Evolutionary conservation across 1,284 basidiomycete species (phyloP), one percentile per base, ranked within the genome.

Genomic region (Trametes sp.): DNA sequence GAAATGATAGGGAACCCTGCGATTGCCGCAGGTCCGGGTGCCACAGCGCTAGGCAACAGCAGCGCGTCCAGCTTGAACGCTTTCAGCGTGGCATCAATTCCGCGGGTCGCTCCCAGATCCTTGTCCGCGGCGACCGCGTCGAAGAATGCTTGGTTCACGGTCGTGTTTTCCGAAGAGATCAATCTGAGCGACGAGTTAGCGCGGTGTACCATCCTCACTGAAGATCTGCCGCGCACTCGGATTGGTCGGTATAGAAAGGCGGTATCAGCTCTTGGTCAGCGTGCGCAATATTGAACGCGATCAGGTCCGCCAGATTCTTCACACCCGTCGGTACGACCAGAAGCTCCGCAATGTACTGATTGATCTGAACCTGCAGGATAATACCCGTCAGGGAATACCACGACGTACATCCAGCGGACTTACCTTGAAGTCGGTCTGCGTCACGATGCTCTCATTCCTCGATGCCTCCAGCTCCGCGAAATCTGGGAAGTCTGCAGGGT

Each of bases 1-100:
- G 86, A 85, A 13, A 87, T 76, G 54, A 87, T 83, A 1, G 86
- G 86, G 69, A 87, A 88, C 6, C 86, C 85, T 0, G 82, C 85
- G 50, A 87, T 83, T 2, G 85, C 85, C 79, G 72, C 57, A 1
- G 66, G 67, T 2, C 31, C 62, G 1, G 67, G 62, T 8, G 65
- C 76, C 55, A 85, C 85, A 19, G 79, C 74, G 1, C 84, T 79
- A 3, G 87, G 88, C 16, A 87, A 75, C 9, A 89, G 75, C 11
- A 89, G 75, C 0, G 87, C 88, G 65, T 89, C 86, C 0, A 89
- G 75, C 0, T 83, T 78, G 68, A 82, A 77, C 53, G 69, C 68
- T 59, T 83, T 73, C 28, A 89, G 71, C 0, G 81, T 83, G 21
- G 82, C 85, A 65, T 89, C 87, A 41, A 89, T 89, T 2, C 87